Evolutionary conservation across 106 monocot species (phyloP).

Genomic region (Agapanthus africanus): DNA sequence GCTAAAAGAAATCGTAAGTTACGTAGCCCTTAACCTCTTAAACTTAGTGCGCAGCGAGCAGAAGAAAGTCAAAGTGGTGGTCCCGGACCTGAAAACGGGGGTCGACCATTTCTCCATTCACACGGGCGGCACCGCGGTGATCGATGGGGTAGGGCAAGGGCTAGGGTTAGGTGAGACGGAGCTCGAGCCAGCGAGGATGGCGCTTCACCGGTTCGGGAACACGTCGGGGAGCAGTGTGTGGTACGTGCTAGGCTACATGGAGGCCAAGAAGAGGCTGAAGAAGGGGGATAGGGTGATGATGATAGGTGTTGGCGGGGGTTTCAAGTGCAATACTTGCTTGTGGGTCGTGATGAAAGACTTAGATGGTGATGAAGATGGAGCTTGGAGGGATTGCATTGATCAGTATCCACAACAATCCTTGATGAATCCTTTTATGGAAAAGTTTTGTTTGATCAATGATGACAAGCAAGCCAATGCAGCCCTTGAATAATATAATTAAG

Average conservation of each 20-base stretch:
- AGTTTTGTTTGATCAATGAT: slow-evolving; percentile 63
- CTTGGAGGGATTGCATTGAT: slow-evolving; percentile 64
- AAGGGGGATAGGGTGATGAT: slow-evolving; percentile 51
- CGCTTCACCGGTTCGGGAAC: slow-evolving; percentile 76
- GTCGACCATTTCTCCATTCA: slow-evolving; percentile 75
- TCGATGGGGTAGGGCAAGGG: slow-evolving; percentile 55
- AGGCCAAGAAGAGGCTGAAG: slow-evolving; percentile 52
- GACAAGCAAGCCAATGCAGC: slow-evolving; percentile 7
- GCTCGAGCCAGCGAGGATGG: slow-evolving; percentile 73
- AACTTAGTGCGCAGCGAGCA: not conserved
- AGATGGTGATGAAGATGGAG: slow-evolving; percentile 32
- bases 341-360: slow-evolving; percentile 53
- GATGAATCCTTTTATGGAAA: slow-evolving; percentile 62
- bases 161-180: slow-evolving; percentile 41
- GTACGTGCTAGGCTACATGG: slow-evolving; percentile 82
- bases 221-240: slow-evolving; percentile 79
- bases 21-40: not conserved
- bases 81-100: slow-evolving; percentile 27
- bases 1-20: slow-evolving; percentile 24
- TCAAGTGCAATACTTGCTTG: slow-evolving; percentile 71
- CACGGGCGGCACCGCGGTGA: slow-evolving; percentile 72
- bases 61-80: not conserved
- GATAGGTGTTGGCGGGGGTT: slow-evolving; percentile 63
- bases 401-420: slow-evolving; percentile 43
- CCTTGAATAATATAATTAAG: too few species aligned